Base-by-base conservation (phyloP, 371 early-diverging fungal genomes). In the Zychaea mexicana region DNA sequence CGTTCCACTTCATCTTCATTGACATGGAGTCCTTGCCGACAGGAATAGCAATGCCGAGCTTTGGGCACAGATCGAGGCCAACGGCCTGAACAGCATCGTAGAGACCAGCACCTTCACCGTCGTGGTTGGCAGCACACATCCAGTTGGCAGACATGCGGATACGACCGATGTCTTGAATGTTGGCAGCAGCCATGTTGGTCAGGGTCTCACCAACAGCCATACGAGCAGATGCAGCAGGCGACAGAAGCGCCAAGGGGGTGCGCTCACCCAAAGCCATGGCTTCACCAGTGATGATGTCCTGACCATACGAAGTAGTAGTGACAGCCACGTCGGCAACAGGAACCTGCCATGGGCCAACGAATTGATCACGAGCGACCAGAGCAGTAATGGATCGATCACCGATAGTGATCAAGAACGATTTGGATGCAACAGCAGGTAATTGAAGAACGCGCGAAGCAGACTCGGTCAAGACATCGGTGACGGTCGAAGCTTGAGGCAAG, bases 11-110 rank as follows among this genome's bases (percentile, higher is more conserved):
- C 84, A 96, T 92, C 85, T 94, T 94, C 98, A 98, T 98, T 30
- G 94, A 94, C 97, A 97, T 94, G 17, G 97, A 97, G 78, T 98
- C 98, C 84, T 98, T 97, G 67, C 98, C 98, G 21, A 98, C 98
- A 5, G 98, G 98, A 65, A 98, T 92, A 52, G 94, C 90, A 71
- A 98, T 87, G 32, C 95, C 96, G 19, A 98, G 85, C 33, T 82
- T 82, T 32, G 95, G 96, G 76, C 98, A 97, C 52, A 97, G 82
- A 52, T 94, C 96, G 72, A 96, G 74, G 61, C 98, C 96, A 61
- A 98, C 84, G 24, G 98, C 96, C 65, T 92, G 80, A 5, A 97
- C 98, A 32, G 96, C 98, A 56, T 90, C 91, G 69, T 97, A 98
- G 33, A 98, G 77, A 56, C 91, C 90, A 33, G 94, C 85, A 30